Evolutionary conservation across 208 protist species (phyloP).

Genomic region (Wallacemonas sp.): DNA sequence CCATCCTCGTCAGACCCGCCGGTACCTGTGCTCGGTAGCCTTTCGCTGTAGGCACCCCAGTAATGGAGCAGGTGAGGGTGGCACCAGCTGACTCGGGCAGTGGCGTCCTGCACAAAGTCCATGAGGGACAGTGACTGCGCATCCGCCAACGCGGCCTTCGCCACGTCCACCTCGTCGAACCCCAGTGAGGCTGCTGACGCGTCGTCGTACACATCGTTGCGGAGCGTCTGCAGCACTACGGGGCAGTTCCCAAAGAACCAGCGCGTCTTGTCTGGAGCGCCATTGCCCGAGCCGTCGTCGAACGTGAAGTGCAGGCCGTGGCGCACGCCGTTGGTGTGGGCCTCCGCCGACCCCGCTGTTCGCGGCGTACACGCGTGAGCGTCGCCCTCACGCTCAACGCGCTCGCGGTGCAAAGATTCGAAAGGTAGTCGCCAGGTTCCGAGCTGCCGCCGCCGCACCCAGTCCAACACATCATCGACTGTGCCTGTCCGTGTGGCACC

Average conservation of each 20-base stretch:
- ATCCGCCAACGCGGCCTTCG: constrained; percentile 11
- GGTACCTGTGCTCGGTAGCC: too few species aligned
- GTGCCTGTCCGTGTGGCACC: background rate
- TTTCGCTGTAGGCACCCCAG: constrained; percentile 67
- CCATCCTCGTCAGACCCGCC: background rate
- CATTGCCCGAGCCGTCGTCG: background rate
- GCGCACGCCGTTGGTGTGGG: background rate
- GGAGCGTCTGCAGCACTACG: background rate
- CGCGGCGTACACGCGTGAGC: background rate
- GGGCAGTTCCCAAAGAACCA: background rate
- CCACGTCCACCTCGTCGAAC: background rate
- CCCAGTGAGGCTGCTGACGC: background rate
- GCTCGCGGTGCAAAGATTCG: constrained; percentile 27
- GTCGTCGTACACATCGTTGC: background rate
- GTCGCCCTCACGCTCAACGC: too few species aligned
- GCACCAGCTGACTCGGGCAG: constrained; percentile 47
- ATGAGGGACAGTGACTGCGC: constrained; percentile 26
- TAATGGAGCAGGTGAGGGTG: constrained; percentile 57
- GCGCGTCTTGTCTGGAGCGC: background rate
- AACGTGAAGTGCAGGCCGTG: background rate
- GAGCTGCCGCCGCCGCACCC: constrained; percentile 36
- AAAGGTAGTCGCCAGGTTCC: constrained; percentile 48
- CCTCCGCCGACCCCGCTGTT: background rate
- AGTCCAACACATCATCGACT: constrained; percentile 24
- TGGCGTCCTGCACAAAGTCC: constrained; percentile 58